Evolutionary conservation across 805 yeast genomes (phyloP).

Genomic region (Kazachstania psychrophila): DNA sequence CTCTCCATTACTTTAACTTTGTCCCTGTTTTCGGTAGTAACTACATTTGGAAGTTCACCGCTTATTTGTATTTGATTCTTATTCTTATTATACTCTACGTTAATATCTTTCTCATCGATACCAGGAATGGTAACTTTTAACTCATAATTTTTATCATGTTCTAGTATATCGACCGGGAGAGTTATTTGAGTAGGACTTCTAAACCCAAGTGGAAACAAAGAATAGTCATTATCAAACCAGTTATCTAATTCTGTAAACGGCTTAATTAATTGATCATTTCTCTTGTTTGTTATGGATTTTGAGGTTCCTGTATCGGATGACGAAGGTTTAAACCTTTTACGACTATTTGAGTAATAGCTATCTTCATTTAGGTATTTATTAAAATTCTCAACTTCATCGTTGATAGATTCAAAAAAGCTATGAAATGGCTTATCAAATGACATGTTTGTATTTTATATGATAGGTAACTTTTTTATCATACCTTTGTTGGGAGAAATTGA

Average conservation of each 20-base stretch:
- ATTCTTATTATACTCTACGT: slow-evolving; percentile 40
- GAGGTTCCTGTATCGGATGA: slow-evolving; percentile 6
- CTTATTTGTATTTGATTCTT: slow-evolving; percentile 35
- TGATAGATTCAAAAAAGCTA: slow-evolving; percentile 36
- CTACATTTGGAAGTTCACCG: slow-evolving; percentile 34
- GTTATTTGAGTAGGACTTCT: slow-evolving; percentile 14
- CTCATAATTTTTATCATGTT: slow-evolving; percentile 34
- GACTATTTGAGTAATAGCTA: slow-evolving; percentile 18
- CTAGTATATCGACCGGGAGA: slow-evolving; percentile 41
- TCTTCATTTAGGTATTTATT: slow-evolving; percentile 27
- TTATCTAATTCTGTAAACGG: slow-evolving; percentile 9
- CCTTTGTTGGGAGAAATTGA: too few species aligned
- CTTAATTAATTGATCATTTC: slow-evolving; percentile 2
- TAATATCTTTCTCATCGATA: slow-evolving; percentile 36
- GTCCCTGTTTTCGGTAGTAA: slow-evolving; percentile 15
- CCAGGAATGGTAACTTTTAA: slow-evolving; percentile 42
- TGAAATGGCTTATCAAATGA: slow-evolving; percentile 36
- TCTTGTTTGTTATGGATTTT: slow-evolving; percentile 5
- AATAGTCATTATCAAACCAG: slow-evolving; percentile 22
- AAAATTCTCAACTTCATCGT: slow-evolving; percentile 35
- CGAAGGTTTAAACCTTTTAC: slow-evolving; percentile 14
- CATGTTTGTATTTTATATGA: slow-evolving; percentile 13
- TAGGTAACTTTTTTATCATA: neutral
- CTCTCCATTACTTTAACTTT: slow-evolving; percentile 30
- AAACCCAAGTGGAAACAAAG: slow-evolving; percentile 23